Conservation (phyloP, 169 alveolate species). For the Babesia divergens region DNA sequence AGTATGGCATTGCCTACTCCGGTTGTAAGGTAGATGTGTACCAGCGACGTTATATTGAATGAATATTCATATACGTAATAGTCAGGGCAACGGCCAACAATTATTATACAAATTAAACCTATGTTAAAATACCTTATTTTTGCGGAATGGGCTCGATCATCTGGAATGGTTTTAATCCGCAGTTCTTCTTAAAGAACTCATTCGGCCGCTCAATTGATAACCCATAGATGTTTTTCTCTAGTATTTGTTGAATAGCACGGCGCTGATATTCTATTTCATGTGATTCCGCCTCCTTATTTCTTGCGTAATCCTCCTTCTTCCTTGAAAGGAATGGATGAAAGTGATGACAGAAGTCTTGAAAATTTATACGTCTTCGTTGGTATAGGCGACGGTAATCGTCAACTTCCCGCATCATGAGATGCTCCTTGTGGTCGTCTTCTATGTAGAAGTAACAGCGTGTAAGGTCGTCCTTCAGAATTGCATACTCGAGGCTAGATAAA, state of each 20-base stretch:
- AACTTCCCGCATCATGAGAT: conserved; percentile 25
- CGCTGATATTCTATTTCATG: conserved; percentile 9
- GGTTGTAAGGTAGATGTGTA: no score
- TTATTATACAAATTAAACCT: no score
- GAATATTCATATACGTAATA: no score
- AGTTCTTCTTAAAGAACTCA: conserved; percentile 40
- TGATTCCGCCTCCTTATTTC: conserved; percentile 1
- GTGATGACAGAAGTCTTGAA: conserved; percentile 25
- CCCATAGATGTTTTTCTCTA: conserved; percentile 26
- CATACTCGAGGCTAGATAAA: conserved; percentile 28
- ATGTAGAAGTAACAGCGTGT: conserved; percentile 28
- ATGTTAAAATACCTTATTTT: neutral
- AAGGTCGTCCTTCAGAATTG: conserved; percentile 27
- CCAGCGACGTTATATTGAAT: no score
- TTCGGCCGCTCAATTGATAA: conserved; percentile 32
- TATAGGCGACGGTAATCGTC: conserved; percentile 26
- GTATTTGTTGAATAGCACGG: conserved; percentile 5
- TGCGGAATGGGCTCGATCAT: conserved; percentile 35
- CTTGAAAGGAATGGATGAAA: conserved; percentile 9
- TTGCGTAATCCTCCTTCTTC: conserved; percentile 8
- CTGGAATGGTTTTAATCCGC: conserved; percentile 31
- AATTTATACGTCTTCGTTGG: conserved; percentile 8
- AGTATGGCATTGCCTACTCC: no score
- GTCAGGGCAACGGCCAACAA: no score
- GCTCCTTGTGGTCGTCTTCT: conserved; percentile 30